Evolutionary conservation across 306 rosid species (phyloP).

Genomic region (Urtica urens): DNA sequence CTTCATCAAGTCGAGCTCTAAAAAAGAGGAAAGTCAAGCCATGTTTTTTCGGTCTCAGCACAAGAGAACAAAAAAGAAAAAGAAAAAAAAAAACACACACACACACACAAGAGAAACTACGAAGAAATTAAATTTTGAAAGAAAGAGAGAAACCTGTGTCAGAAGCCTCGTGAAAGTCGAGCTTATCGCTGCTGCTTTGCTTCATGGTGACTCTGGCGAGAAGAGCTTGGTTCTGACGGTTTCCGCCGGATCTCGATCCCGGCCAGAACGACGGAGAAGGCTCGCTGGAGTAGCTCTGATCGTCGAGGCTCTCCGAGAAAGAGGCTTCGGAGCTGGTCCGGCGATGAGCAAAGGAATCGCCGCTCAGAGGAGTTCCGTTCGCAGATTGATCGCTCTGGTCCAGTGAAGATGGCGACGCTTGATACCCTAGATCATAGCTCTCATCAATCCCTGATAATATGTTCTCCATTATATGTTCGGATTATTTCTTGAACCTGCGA

Average conservation of each 20-base stretch:
- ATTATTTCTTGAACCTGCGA: constrained; percentile 31
- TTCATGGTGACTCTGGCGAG: constrained; percentile 44
- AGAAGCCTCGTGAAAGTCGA: constrained; percentile 40
- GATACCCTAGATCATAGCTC: constrained; percentile 44
- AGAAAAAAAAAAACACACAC: too few species aligned
- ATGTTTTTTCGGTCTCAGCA: background rate
- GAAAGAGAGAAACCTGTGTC: constrained; percentile 41
- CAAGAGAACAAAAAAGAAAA: background rate
- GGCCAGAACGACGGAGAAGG: constrained; percentile 50
- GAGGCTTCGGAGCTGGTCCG: constrained; percentile 62
- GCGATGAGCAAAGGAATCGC: constrained; percentile 44
- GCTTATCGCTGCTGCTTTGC: constrained; percentile 29
- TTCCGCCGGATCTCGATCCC: constrained; percentile 24
- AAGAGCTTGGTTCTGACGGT: constrained; percentile 20
- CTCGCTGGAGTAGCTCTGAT: constrained; percentile 41
- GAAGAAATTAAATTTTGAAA: background rate
- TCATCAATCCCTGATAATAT: constrained; percentile 40
- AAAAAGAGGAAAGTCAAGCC: too few species aligned
- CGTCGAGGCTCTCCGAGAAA: constrained; percentile 51
- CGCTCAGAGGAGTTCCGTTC: constrained; percentile 45
- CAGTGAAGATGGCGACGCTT: constrained; percentile 54
- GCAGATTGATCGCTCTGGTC: constrained; percentile 60
- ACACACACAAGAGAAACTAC: too few species aligned
- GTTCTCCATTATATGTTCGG: constrained; percentile 36
- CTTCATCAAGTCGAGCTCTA: constrained; percentile 78